These are phyloP conservation scores for Xylaria intraflava DNA, from an alignment of 495 filamentous ascomycete genomes.

Conservation along the genomic window DNA sequence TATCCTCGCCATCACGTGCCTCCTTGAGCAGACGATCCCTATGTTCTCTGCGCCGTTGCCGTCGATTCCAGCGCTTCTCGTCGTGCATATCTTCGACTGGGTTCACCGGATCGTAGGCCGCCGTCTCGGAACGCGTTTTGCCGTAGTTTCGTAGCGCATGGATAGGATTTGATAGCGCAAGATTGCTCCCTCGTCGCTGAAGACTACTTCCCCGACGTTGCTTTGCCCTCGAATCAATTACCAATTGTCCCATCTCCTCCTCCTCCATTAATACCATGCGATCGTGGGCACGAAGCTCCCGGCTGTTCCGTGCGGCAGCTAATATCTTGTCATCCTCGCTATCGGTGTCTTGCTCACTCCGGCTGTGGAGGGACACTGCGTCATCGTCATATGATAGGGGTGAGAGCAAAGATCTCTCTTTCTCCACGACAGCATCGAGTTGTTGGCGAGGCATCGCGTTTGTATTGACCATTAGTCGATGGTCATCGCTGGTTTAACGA, in stretches of 20 bases:
- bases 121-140: constrained; percentile 27
- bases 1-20: constrained; percentile 56
- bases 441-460: constrained; percentile 19
- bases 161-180: constrained; percentile 43
- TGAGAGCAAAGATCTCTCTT: constrained; percentile 49
- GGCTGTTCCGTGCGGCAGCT: constrained; percentile 56
- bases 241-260: constrained; percentile 76
- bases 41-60: constrained; percentile 41
- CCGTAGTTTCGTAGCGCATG: constrained; percentile 33
- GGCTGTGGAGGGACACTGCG: constrained; percentile 55
- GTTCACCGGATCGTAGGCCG: constrained; percentile 20
- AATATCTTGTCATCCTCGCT: constrained; percentile 68
- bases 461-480: not conserved
- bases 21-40: constrained; percentile 41
- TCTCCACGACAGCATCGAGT: constrained; percentile 19
- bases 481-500: not conserved
- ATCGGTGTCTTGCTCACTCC: constrained; percentile 69
- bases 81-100: constrained; percentile 30
- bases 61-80: constrained; percentile 47
- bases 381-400: constrained; percentile 62
- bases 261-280: constrained; percentile 76
- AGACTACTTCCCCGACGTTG: constrained; percentile 43
- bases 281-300: constrained; percentile 66
- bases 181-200: constrained; percentile 42
- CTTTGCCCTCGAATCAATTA: constrained; percentile 46